These are phyloP conservation scores for Vitellaria paradoxa DNA, from an alignment of 179 eudicot genomes.

Conservation along the genomic window DNA sequence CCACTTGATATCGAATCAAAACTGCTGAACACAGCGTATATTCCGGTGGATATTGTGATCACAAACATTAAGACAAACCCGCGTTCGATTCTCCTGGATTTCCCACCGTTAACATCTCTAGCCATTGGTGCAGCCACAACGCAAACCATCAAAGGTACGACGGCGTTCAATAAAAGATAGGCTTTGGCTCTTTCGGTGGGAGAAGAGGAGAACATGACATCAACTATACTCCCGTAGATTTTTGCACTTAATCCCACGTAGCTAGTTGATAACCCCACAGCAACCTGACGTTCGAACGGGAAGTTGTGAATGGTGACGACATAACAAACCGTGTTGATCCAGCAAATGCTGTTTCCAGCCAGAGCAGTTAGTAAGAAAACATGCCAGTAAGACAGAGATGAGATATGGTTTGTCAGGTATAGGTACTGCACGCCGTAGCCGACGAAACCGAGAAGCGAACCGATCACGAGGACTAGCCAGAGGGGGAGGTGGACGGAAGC, in stretches of 20 bases:
- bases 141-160: conserved; percentile 49
- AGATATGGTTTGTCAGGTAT: conserved; percentile 34
- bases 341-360: conserved; percentile 92
- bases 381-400: conserved; percentile 44
- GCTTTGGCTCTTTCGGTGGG: conserved; percentile 36
- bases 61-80: conserved; percentile 50
- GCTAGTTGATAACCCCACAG: conserved; percentile 71
- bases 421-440: conserved; percentile 84
- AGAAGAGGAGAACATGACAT: conserved; percentile 23
- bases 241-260: conserved; percentile 73
- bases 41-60: conserved; percentile 61
- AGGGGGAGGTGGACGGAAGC: conserved; percentile 73
- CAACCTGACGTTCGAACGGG: conserved; percentile 63
- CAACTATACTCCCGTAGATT: conserved; percentile 58
- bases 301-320: conserved; percentile 59
- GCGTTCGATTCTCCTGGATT: conserved; percentile 27
- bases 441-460: conserved; percentile 58
- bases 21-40: conserved; percentile 53
- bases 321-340: conserved; percentile 92
- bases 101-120: conserved; percentile 19
- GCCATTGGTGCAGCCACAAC: conserved; percentile 41
- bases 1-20: conserved; percentile 29
- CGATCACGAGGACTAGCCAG: conserved; percentile 67
- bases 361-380: conserved; percentile 58
- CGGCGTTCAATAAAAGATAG: conserved; percentile 55